Conservation (phyloP, 2,329 filamentous ascomycete genomes). For the Spiromastix sp. region DNA sequence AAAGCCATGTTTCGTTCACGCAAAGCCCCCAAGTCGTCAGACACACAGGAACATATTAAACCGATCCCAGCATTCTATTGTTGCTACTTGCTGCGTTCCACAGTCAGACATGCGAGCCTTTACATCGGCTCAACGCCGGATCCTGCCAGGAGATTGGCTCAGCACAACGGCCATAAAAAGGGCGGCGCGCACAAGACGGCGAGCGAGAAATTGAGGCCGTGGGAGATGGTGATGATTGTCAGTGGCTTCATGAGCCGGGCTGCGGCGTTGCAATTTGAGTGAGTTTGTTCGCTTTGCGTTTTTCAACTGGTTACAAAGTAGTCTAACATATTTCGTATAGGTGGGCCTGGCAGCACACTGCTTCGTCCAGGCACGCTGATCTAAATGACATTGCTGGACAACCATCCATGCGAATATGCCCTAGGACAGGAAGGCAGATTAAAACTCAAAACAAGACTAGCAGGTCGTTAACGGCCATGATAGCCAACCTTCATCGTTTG, state of each 20-base stretch:
- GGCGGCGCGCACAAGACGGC: slow-evolving; percentile 76
- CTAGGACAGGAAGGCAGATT: slow-evolving; percentile 29
- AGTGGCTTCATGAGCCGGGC: slow-evolving; percentile 81
- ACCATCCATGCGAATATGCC: slow-evolving; percentile 22
- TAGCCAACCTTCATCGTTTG: slow-evolving; percentile 74
- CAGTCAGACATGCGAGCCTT: slow-evolving; percentile 54
- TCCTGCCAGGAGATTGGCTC: slow-evolving; percentile 69
- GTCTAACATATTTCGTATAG: slow-evolving; percentile 32
- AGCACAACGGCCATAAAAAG: slow-evolving; percentile 78
- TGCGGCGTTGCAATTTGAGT: slow-evolving; percentile 91
- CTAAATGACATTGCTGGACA: slow-evolving; percentile 47
- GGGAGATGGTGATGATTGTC: slow-evolving; percentile 82
- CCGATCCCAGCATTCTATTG: slow-evolving; percentile 81
- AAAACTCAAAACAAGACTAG: slow-evolving; percentile 47
- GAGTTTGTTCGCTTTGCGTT: slow-evolving; percentile 28
- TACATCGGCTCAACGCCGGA: slow-evolving; percentile 93
- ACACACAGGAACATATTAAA: too few species aligned
- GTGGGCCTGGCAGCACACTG: slow-evolving; percentile 87
- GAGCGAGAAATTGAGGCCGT: slow-evolving; percentile 59
- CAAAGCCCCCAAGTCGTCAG: too few species aligned
- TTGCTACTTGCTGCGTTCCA: slow-evolving; percentile 85
- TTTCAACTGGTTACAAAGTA: background rate
- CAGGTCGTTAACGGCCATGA: slow-evolving; percentile 53
- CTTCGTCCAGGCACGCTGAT: slow-evolving; percentile 69
- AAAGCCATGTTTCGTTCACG: too few species aligned